Conservation (phyloP, 768 basidiomycete species). For the Erythrobasidium yunnanense region DNA sequence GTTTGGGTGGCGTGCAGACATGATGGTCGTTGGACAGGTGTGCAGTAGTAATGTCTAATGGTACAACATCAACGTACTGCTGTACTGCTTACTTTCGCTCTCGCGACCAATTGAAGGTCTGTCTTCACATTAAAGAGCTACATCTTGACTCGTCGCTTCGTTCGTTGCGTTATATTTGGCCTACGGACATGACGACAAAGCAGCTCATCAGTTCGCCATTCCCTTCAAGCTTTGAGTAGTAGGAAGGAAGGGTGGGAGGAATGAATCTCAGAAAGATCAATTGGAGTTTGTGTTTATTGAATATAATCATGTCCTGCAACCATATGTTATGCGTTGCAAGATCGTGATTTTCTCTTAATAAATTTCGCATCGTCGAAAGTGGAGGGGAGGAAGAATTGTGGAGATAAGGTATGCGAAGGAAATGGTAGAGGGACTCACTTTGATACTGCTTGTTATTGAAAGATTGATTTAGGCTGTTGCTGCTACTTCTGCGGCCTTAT, state of each 20-base stretch:
- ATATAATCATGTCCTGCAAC: conserved; percentile 5
- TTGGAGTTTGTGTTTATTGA: conserved; percentile 16
- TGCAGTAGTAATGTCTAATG: no score
- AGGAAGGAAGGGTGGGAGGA: neutral
- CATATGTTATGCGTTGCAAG: neutral
- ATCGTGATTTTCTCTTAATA: neutral
- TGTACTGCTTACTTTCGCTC: no score
- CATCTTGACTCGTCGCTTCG: no score
- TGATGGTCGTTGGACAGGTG: no score
- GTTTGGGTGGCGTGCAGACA: no score
- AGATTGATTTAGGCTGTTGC: neutral
- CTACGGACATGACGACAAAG: no score
- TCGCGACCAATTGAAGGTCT: no score
- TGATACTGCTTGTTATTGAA: neutral
- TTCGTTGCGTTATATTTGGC: no score
- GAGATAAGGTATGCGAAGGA: neutral
- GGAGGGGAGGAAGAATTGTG: neutral
- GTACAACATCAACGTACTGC: no score
- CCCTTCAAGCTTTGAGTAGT: no score
- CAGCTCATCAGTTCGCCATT: no score
- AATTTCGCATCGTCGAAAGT: neutral
- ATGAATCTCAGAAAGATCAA: conserved; percentile 14
- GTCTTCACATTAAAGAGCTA: no score
- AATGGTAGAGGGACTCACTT: neutral
- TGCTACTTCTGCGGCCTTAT: neutral